Base-by-base conservation (phyloP, 441 rosid genomes). In the Croton laevigatus region DNA sequence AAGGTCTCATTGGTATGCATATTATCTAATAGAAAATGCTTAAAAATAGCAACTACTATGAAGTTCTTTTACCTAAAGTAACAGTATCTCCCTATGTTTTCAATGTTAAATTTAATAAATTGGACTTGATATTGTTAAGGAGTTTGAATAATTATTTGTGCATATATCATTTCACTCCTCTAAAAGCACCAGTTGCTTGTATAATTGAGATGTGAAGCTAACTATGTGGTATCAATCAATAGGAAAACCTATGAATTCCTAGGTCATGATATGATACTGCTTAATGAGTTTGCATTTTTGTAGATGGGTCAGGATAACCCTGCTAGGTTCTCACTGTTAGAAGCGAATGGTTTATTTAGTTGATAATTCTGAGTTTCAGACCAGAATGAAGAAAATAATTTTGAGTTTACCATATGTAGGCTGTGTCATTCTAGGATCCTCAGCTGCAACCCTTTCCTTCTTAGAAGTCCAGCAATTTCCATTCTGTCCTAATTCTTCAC, bases 401-500 rank as follows among this genome's bases (percentile, higher is more conserved):
- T 17, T 23, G 11, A 5, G 37, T 68, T 27, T 72, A 78, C 83
- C 84, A 68, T 83, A 65, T 69, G 61, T 60, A 16, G 77, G 71
- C 13, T 23, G 57, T 45, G 36, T 48, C 27, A 58, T 74, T 12
- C 3, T 46, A n/a, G 57, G 73, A 52, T 60, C 32, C 36, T 61
- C 63, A 17, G 49, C 40, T 40, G 27, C 67, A 23, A 10, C 19
- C 1, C 66, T 40, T 72, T 62, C 76, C 68, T 72, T 81, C 66
- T 34, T 73, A 11, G 69, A 58, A 52, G 65, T 76, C 48, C 71
- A 57, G 59, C 59, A 52, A 44, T 59, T 72, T 23, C 66, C 72
- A 52, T 73, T 67, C 67, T 63, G 58, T 10, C 63, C 58, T 22
- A 59, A 32, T 72, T 79, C 80, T 61, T 85, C 88, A n/a, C 76